Conservation (phyloP, 192 early-diverging fungal genomes). For the Entomortierella beljakovae region DNA sequence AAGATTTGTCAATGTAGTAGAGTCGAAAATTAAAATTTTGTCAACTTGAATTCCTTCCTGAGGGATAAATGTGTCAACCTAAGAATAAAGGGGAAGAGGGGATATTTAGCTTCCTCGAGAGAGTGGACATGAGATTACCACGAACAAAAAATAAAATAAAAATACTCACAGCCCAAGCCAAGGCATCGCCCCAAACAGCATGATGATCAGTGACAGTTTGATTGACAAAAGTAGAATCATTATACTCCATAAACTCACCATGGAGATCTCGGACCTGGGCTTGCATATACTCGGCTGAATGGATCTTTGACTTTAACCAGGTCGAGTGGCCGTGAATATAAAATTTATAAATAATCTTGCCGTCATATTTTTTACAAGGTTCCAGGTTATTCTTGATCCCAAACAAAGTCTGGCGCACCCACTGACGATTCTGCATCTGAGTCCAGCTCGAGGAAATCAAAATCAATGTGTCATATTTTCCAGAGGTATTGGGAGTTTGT, state of each 20-base stretch:
- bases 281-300: constrained; percentile 43
- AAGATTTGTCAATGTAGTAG: constrained; percentile 30
- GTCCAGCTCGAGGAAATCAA: constrained; percentile 58
- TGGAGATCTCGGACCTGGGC: constrained; percentile 42
- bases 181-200: constrained; percentile 34
- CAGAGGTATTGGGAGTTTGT: constrained; percentile 37
- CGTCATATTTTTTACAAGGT: constrained; percentile 60
- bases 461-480: constrained; percentile 60
- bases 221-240: constrained; percentile 48
- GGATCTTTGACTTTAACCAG: constrained; percentile 16
- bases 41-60: constrained; percentile 25
- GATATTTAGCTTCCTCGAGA: not conserved
- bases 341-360: constrained; percentile 59
- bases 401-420: constrained; percentile 66
- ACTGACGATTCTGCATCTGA: constrained; percentile 53
- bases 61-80: constrained; percentile 45
- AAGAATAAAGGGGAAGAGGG: not conserved
- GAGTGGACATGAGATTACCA: not conserved
- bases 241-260: constrained; percentile 66
- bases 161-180: constrained; percentile 50
- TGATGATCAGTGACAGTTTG: constrained; percentile 19
- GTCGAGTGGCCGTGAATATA: constrained; percentile 52
- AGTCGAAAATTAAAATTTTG: constrained; percentile 46
- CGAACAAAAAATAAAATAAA: not conserved
- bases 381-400: constrained; percentile 63